A percentile compares a stretch with the other conserved stretches of the same genome.
Evolutionary conservation across 179 eudicot species (phyloP).

Genomic region (Silene noctiflora): DNA sequence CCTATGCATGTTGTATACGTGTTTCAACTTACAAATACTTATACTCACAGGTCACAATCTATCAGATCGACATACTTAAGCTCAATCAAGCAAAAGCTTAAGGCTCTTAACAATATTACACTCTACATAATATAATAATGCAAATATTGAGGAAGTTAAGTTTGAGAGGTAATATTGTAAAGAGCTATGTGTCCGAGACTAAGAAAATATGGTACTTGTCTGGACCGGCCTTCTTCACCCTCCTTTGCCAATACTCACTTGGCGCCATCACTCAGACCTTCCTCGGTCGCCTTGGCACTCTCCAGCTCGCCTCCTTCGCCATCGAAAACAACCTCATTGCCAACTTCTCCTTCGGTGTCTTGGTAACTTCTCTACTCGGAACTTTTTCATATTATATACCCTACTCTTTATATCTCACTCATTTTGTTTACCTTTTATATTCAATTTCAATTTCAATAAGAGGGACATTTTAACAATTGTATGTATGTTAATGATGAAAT

Average conservation of each 20-base stretch:
- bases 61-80: no score
- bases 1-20: no score
- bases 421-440: no score
- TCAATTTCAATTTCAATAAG: no score
- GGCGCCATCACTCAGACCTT: constrained; percentile 7
- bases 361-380: neutral
- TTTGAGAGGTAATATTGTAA: neutral
- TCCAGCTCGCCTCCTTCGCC: neutral
- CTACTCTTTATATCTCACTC: no score
- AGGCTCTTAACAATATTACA: no score
- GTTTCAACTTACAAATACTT: no score
- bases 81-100: no score
- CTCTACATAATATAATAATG: no score
- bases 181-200: neutral
- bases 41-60: no score
- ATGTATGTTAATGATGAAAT: neutral
- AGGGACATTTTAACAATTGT: no score
- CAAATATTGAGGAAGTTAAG: no score
- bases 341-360: neutral
- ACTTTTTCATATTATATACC: neutral
- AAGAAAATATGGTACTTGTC: neutral
- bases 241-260: neutral
- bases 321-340: constrained; percentile 1
- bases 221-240: neutral
- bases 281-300: constrained; percentile 5